Evolutionary conservation across 1,139 yeast genomes (phyloP), one percentile per base, ranked within the genome.

Genomic region (Citeromyces siamensis): DNA sequence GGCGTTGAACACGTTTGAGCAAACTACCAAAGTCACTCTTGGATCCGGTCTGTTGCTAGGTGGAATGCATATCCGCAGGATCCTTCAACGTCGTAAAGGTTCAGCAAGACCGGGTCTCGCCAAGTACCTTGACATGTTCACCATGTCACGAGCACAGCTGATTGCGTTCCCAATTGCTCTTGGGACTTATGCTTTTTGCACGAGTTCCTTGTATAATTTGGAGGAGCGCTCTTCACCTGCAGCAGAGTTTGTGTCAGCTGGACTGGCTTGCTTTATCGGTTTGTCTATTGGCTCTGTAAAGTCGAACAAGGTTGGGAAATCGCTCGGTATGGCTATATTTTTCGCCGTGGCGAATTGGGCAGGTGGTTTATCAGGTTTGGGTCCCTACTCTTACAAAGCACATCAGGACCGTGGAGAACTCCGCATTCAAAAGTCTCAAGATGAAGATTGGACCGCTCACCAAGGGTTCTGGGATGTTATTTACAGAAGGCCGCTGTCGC

Each of bases 381-480:
- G 62, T 36, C 56, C 58, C 35, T 49, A 52, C 36, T 47, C 56
- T 36, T 51, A 60, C 35, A 47, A 51, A 35, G 37, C 43, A 37
- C 46, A 48, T 33, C 37, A 37, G 17, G 38, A 37, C 17, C 38
- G 17, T 14, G 41, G 38, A 14, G 36, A 44, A 27, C 36, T 44
- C 34, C 46, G 42, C 32, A 51, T 46, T 19, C 49, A 59, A 10
- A 43, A 49, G 19, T 26, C 31, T 9, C 31, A 26, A 9, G 46
- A 41, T n/a, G 45, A 47, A 10, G 44, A 46, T 26, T 38, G 45
- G 43, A 40, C 42, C 41, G 61, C 60, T 41, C 70, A 71, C 53
- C 90, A 80, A 59, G 75, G 76, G 28, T 81, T 81, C 62, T 83
- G 88, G 86, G 93, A 82, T 46, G 77, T 78, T 34, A 75, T 77